A percentile compares a stretch with the other conserved stretches of the same genome.
phyloP scores from a whole-genome alignment of 176 grass and related monocot species.

The Thalia dealbata region DNA sequence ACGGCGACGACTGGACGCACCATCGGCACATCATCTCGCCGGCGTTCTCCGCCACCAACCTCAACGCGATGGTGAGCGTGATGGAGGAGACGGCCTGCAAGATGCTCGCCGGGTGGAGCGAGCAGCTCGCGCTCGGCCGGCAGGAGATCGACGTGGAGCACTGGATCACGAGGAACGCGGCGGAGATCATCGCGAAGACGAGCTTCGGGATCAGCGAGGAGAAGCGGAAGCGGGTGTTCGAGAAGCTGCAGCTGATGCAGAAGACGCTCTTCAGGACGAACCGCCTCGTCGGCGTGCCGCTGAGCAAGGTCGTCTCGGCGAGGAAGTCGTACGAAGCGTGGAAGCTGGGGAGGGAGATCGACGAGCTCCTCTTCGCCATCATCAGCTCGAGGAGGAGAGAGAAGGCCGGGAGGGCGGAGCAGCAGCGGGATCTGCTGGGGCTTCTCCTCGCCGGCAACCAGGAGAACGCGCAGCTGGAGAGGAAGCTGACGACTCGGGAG shows the following conservation, averaged over 20 bases:
- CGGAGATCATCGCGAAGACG: constrained; percentile 68
- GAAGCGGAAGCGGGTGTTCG: constrained; percentile 34
- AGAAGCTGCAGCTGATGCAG: constrained; percentile 70
- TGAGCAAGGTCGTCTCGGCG: constrained; percentile 33
- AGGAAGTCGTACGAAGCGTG: constrained; percentile 47
- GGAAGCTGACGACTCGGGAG: constrained; percentile 36
- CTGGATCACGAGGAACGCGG: constrained; percentile 45
- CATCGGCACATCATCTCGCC: constrained; percentile 74
- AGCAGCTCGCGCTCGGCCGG: constrained; percentile 5
- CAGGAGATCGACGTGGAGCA: constrained; percentile 37
- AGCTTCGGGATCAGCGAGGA: constrained; percentile 64
- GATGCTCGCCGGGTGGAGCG: constrained; percentile 44
- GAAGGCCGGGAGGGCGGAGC: no score
- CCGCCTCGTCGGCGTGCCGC: constrained; percentile 65
- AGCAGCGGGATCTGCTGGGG: constrained; percentile 39
- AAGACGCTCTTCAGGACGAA: constrained; percentile 54
- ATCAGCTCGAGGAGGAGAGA: constrained; percentile 21
- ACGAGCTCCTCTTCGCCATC: constrained; percentile 41
- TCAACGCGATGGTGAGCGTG: constrained; percentile 43
- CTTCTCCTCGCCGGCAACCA: constrained; percentile 42
- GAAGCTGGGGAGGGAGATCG: constrained; percentile 73
- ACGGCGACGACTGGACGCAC: constrained; percentile 53
- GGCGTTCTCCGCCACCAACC: constrained; percentile 69
- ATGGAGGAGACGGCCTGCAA: constrained; percentile 47
- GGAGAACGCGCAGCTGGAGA: background rate